Evolutionary conservation across 331 rosid species (phyloP).

Genomic region (Phaseolus coccineus): DNA sequence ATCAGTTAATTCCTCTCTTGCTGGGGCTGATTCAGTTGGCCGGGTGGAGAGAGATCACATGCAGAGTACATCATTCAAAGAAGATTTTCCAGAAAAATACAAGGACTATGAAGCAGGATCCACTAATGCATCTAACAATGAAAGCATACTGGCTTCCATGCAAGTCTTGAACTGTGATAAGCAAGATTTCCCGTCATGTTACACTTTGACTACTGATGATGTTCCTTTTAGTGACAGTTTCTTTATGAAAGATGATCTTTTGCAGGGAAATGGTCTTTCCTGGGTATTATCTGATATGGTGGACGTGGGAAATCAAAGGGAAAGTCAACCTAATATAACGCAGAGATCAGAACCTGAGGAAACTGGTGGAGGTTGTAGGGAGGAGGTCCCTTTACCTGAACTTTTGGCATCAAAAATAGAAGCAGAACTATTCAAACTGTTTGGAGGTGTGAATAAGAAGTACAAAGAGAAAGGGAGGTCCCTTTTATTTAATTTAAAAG

Average conservation of each 20-base stretch:
- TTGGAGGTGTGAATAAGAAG: constrained; percentile 98
- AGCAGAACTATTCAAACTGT: constrained; percentile 86
- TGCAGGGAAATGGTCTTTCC: constrained; percentile 97
- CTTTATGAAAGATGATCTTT: constrained; percentile 86
- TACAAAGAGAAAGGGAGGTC: constrained; percentile 99
- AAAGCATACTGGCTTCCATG: constrained; percentile 45
- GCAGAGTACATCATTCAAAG: constrained; percentile 34
- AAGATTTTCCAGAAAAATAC: constrained; percentile 44
- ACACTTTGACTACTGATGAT: constrained; percentile 72
- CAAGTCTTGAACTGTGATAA: constrained; percentile 46
- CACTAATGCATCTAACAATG: constrained; percentile 45
- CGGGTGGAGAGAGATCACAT: constrained; percentile 44
- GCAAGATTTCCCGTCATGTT: constrained; percentile 66
- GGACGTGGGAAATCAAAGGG: constrained; percentile 55
- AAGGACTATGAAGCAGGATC: constrained; percentile 43
- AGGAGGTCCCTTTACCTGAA: constrained; percentile 57
- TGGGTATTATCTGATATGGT: constrained; percentile 81
- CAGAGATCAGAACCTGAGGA: constrained; percentile 53
- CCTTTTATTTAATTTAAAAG: constrained; percentile 93
- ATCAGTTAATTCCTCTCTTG: constrained; percentile 45
- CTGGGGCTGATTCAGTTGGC: constrained; percentile 48
- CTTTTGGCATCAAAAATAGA: constrained; percentile 76
- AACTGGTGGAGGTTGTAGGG: constrained; percentile 47
- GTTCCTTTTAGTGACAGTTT: constrained; percentile 79
- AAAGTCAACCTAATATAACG: constrained; percentile 51